These are phyloP conservation scores for Cytospora mali DNA, from an alignment of 2,329 filamentous ascomycete genomes.

Conservation along the genomic window DNA sequence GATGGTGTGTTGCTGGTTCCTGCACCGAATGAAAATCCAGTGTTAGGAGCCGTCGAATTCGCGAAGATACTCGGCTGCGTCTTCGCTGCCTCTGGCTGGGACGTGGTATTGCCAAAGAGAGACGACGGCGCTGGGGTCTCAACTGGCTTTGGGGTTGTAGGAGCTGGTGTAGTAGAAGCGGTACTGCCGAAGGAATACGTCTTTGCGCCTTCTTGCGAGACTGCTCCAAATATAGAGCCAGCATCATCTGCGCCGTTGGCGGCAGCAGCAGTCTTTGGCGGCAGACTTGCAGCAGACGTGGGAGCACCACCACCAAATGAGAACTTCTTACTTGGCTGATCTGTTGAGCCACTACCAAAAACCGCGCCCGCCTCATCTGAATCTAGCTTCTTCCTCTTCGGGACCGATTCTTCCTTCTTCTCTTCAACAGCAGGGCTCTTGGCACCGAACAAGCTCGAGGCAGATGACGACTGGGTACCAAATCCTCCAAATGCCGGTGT, in stretches of 20 bases:
- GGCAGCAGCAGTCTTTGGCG: slow-evolving; percentile 28
- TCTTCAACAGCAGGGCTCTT: slow-evolving; percentile 10
- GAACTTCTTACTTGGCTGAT: slow-evolving; percentile 20
- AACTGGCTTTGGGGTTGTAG: slow-evolving; percentile 5
- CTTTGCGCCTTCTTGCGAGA: slow-evolving; percentile 17
- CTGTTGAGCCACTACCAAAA: slow-evolving; percentile 14
- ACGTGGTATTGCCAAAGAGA: slow-evolving; percentile 19
- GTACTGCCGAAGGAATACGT: slow-evolving; percentile 25
- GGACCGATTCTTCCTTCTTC: slow-evolving; percentile 21
- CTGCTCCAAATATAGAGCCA: slow-evolving; percentile 25
- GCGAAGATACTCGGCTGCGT: slow-evolving; percentile 31
- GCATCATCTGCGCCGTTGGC: slow-evolving; percentile 28
- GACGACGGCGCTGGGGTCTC: slow-evolving; percentile 15
- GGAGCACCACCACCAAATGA: slow-evolving; percentile 25
- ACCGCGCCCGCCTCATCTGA: slow-evolving; percentile 20
- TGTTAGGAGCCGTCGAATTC: slow-evolving; percentile 27
- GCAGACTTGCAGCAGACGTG: slow-evolving; percentile 19
- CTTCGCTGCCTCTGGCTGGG: slow-evolving; percentile 23
- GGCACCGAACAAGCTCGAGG: slow-evolving; percentile 23
- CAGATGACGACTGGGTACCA: slow-evolving; percentile 19
- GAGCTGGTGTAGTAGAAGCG: slow-evolving; percentile 6
- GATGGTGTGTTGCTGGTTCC: slow-evolving; percentile 10
- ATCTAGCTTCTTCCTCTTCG: slow-evolving; percentile 26
- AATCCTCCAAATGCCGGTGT: slow-evolving; percentile 21
- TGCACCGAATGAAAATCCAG: slow-evolving; percentile 25